A percentile compares a stretch with the other conserved stretches of the same genome.
These are phyloP conservation scores for Phyllachora maydis DNA, from an alignment of 2,329 filamentous ascomycete species.

Conservation along the genomic window DNA sequence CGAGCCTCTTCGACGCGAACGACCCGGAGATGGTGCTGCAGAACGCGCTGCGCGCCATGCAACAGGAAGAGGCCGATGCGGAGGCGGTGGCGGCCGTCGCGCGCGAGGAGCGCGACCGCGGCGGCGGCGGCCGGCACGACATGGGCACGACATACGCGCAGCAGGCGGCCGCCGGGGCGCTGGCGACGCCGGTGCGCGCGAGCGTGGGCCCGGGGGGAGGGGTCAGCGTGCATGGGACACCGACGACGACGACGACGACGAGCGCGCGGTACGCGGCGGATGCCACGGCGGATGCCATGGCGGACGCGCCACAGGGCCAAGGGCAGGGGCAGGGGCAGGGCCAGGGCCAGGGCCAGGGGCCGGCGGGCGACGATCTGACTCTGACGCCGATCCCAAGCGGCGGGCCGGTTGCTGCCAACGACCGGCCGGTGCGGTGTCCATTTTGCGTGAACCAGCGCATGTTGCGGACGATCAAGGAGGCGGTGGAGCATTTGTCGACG, in stretches of 20 bases:
- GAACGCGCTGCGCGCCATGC: conserved; percentile 35
- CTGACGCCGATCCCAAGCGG: conserved; percentile 33
- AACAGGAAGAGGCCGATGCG: conserved; percentile 36
- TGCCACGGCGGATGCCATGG: conserved; percentile 5
- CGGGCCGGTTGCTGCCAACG: conserved; percentile 20
- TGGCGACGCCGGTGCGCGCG: not conserved
- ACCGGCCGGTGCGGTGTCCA: conserved; percentile 32
- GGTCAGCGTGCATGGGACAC: no score
- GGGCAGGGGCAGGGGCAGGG: no score
- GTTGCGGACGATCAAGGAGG: conserved; percentile 38
- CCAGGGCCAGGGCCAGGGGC: conserved; percentile 2
- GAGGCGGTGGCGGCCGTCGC: conserved; percentile 34
- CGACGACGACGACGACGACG: no score
- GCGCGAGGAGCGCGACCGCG: conserved; percentile 28
- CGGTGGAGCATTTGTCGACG: conserved; percentile 40
- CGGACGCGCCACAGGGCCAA: conserved; percentile 6
- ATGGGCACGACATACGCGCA: conserved; percentile 8
- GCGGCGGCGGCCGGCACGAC: conserved; percentile 9
- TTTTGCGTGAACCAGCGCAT: conserved; percentile 41
- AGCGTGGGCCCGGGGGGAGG: conserved; percentile 3
- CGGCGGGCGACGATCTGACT: conserved; percentile 19
- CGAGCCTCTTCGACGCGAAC: conserved; percentile 20
- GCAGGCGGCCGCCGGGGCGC: conserved; percentile 5
- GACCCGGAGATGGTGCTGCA: conserved; percentile 37
- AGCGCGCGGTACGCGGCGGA: conserved; percentile 3